Evolutionary conservation across 2,329 filamentous ascomycete species (phyloP).

Genomic region (Periconia digitata): DNA sequence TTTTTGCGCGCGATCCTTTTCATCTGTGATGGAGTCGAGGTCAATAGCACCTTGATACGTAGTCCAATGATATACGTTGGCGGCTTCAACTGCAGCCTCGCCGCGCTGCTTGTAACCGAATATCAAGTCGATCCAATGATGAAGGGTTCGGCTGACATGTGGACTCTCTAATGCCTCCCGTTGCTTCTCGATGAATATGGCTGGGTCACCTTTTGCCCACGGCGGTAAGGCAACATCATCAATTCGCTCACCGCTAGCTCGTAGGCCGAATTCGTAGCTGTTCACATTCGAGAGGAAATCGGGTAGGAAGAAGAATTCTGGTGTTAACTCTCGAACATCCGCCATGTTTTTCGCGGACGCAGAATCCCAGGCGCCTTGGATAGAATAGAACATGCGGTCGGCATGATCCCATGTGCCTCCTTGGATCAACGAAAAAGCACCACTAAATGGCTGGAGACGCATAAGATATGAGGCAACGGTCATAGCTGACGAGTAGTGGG

Average conservation of each 20-base stretch:
- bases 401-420: constrained; percentile 97
- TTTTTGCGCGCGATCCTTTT: constrained; percentile 80
- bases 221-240: constrained; percentile 87
- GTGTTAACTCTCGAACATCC: constrained; percentile 91
- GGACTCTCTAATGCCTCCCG: constrained; percentile 94
- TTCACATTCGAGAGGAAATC: constrained; percentile 96
- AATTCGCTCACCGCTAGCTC: constrained; percentile 77
- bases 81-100: constrained; percentile 84
- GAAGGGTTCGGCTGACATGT: constrained; percentile 84
- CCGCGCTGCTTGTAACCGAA: constrained; percentile 94
- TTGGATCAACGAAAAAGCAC: constrained; percentile 90
- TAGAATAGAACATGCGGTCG: constrained; percentile 91
- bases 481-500: constrained; percentile 98
- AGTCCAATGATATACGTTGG: constrained; percentile 94
- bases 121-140: constrained; percentile 93
- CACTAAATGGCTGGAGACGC: constrained; percentile 90
- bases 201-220: constrained; percentile 95
- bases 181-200: constrained; percentile 93
- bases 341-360: constrained; percentile 88
- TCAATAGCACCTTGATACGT: constrained; percentile 95
- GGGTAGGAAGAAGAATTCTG: constrained; percentile 95
- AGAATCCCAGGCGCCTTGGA: constrained; percentile 87
- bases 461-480: constrained; percentile 97
- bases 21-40: constrained; percentile 85
- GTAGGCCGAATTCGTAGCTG: constrained; percentile 87